phyloP scores from a whole-genome alignment of 371 early-diverging fungal species.

The Chytridium lagenaria region DNA sequence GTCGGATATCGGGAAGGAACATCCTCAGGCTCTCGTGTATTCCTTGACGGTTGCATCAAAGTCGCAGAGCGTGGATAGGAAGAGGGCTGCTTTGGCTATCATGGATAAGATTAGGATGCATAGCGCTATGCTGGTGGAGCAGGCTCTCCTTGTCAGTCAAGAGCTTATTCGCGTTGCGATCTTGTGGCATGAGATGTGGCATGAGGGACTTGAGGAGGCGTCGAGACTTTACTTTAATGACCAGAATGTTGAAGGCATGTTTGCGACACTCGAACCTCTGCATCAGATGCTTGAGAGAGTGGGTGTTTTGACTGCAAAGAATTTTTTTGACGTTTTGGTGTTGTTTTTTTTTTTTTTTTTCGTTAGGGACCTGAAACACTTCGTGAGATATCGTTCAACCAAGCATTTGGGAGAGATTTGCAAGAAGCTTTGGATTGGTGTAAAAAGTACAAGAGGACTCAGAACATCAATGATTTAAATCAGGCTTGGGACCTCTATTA shows the following conservation, averaged over 20 bases:
- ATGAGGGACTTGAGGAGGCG: slow-evolving; percentile 93
- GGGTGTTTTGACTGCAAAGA: slow-evolving; percentile 22
- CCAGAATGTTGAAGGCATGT: slow-evolving; percentile 90
- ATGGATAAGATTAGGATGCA: slow-evolving; percentile 93
- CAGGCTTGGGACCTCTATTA: slow-evolving; percentile 98
- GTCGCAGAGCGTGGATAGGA: slow-evolving; percentile 80
- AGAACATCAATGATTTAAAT: slow-evolving; percentile 82
- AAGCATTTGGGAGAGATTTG: slow-evolving; percentile 91
- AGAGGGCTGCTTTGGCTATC: slow-evolving; percentile 84
- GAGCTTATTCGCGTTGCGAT: slow-evolving; percentile 97
- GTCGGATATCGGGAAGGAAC: slow-evolving; percentile 90
- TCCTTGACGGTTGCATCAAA: slow-evolving; percentile 96
- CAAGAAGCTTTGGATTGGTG: slow-evolving; percentile 93
- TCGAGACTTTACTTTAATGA: slow-evolving; percentile 87
- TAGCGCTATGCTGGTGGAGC: slow-evolving; percentile 86
- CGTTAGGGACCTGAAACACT: slow-evolving; percentile 87
- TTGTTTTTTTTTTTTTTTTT: no score
- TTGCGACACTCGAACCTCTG: slow-evolving; percentile 85
- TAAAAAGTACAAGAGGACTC: slow-evolving; percentile 76
- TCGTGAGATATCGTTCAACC: slow-evolving; percentile 93
- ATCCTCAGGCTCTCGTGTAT: slow-evolving; percentile 97
- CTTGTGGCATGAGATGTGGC: slow-evolving; percentile 98
- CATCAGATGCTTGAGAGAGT: slow-evolving; percentile 87
- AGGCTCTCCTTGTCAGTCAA: slow-evolving; percentile 91
- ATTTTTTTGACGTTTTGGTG: neutral